Conservation (phyloP, 2,329 filamentous ascomycete genomes). For the Penicillium capsulatum region DNA sequence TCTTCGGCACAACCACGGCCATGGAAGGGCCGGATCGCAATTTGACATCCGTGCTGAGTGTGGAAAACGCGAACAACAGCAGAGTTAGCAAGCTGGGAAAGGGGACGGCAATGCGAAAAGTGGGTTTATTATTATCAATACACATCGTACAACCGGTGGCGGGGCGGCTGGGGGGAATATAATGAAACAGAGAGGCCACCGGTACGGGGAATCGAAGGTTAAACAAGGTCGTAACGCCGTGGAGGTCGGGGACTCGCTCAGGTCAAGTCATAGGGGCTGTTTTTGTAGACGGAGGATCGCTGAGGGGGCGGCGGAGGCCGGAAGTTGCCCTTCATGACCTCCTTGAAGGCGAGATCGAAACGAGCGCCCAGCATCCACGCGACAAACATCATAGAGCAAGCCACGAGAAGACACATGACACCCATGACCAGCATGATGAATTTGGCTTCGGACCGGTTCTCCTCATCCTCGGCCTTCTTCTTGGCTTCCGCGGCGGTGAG, state of each 20-base stretch:
- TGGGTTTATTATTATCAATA: slow-evolving; percentile 33
- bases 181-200: slow-evolving; percentile 28
- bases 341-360: slow-evolving; percentile 66
- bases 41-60: slow-evolving; percentile 98
- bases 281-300: slow-evolving; percentile 11
- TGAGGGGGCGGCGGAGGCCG: slow-evolving; percentile 27
- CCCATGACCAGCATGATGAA: slow-evolving; percentile 67
- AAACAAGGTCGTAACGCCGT: slow-evolving; percentile 33
- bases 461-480: slow-evolving; percentile 46
- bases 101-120: slow-evolving; percentile 8
- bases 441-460: slow-evolving; percentile 53
- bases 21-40: slow-evolving; percentile 81
- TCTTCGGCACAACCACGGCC: slow-evolving; percentile 98
- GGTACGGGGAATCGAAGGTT: slow-evolving; percentile 24
- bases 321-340: slow-evolving; percentile 51
- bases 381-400: slow-evolving; percentile 69
- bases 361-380: slow-evolving; percentile 79
- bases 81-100: not conserved
- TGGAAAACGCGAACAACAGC: not conserved
- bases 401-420: slow-evolving; percentile 68
- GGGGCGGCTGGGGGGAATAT: slow-evolving; percentile 17
- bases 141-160: slow-evolving; percentile 24
- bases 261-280: slow-evolving; percentile 35
- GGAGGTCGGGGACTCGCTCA: slow-evolving; percentile 23
- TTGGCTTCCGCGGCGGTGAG: slow-evolving; percentile 56